A percentile compares a stretch with the other conserved stretches of the same genome.
Conservation (phyloP, 208 protist species). For the Trypanosoma brucei region DNA sequence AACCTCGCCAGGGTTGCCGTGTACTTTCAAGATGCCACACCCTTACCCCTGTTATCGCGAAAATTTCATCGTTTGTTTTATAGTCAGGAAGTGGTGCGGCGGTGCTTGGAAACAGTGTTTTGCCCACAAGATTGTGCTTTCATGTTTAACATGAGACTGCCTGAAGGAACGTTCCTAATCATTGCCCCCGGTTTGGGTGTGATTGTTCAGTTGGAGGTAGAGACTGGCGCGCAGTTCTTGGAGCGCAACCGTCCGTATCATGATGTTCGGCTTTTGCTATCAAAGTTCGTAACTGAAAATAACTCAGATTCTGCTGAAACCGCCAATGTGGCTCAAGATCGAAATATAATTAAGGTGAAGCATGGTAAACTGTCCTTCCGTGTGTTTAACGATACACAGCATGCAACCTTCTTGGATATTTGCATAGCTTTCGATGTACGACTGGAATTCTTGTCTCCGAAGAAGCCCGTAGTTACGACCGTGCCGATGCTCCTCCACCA, state of each 20-base stretch:
- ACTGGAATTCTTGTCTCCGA: conserved; percentile 52
- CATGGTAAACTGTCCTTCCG: conserved; percentile 77
- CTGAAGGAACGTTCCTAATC: conserved; percentile 57
- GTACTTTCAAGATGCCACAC: conserved; percentile 54
- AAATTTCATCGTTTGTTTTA: conserved; percentile 68
- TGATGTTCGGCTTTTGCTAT: conserved; percentile 11
- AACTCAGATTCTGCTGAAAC: background rate
- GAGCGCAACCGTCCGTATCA: conserved; percentile 35
- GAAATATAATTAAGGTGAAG: conserved; percentile 31
- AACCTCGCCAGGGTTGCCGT: conserved; percentile 49
- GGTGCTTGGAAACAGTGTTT: conserved; percentile 60
- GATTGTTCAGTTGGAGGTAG: conserved; percentile 58
- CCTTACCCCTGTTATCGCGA: conserved; percentile 35
- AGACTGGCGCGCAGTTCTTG: conserved; percentile 41
- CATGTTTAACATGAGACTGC: conserved; percentile 43
- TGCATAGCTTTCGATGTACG: conserved; percentile 64
- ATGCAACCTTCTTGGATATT: conserved; percentile 70
- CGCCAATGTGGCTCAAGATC: background rate
- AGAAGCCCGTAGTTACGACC: conserved; percentile 47
- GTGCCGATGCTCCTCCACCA: conserved; percentile 64
- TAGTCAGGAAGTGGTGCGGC: conserved; percentile 47
- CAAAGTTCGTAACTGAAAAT: conserved; percentile 4
- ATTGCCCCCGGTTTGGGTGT: conserved; percentile 50
- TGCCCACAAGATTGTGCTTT: conserved; percentile 61
- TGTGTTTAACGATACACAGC: conserved; percentile 62